Percentiles rank a stretch among this genome's conserved stretches.
phyloP scores from a whole-genome alignment of 805 yeast genomes.

The Candida arabinofermentans region DNA sequence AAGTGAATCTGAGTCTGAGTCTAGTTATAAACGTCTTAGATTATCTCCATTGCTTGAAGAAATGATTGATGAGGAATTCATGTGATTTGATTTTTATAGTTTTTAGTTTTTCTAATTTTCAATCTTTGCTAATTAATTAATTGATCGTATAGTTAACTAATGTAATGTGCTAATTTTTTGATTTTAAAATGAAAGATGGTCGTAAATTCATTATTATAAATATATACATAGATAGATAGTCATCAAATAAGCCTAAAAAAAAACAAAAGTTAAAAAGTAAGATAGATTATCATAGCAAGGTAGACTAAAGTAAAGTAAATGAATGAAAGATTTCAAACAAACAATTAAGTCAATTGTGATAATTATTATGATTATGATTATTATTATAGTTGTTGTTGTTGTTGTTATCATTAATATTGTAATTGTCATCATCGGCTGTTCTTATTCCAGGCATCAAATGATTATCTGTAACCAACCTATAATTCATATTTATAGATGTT shows the following conservation, averaged over 20 bases:
- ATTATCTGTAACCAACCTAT: constrained; percentile 9
- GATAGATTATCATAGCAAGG: too few relatives aligned
- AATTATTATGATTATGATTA: too few relatives aligned
- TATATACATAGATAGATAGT: too few relatives aligned
- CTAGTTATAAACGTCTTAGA: constrained; percentile 7
- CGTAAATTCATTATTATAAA: too few relatives aligned
- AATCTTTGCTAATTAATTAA: not conserved
- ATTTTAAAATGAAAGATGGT: too few relatives aligned
- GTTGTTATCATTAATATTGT: not conserved
- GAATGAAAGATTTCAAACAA: too few relatives aligned
- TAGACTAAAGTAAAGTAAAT: too few relatives aligned
- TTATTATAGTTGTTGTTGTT: too few relatives aligned
- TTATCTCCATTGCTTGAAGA: constrained; percentile 19
- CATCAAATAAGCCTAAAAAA: too few relatives aligned
- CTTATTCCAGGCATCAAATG: constrained; percentile 14
- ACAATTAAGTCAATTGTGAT: too few relatives aligned
- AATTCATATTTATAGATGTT: constrained; percentile 2
- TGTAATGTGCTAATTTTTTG: too few relatives aligned
- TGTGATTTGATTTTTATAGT: not conserved
- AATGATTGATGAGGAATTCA: constrained; percentile 18
- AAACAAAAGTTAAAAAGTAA: too few relatives aligned
- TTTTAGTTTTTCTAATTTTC: not conserved
- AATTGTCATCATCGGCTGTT: not conserved
- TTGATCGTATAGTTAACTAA: not conserved
- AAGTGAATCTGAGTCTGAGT: constrained; percentile 1